These are phyloP conservation scores for Cercospora nicotianae DNA, from an alignment of 2,329 filamentous ascomycete genomes.

Conservation along the genomic window DNA sequence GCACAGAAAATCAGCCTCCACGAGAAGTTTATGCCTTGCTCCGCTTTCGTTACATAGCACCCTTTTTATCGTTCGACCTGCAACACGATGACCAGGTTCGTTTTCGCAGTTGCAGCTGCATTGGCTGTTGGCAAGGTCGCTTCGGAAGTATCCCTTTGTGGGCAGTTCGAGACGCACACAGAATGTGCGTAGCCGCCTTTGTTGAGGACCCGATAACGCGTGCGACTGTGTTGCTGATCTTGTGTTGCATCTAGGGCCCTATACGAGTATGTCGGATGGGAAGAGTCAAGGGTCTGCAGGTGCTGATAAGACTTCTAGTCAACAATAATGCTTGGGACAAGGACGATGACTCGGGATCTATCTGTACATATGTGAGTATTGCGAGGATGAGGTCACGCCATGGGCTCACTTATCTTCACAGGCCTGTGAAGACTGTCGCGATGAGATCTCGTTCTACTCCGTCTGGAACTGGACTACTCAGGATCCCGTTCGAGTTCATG, in stretches of 20 bases:
- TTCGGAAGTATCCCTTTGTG: constrained; percentile 18
- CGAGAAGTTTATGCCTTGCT: constrained; percentile 15
- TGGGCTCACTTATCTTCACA: background rate
- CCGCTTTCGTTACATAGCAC: constrained; percentile 7
- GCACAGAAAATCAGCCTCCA: constrained; percentile 17
- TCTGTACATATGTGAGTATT: constrained; percentile 21
- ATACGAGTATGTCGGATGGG: constrained; percentile 1
- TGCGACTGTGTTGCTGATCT: background rate
- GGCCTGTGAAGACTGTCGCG: constrained; percentile 10
- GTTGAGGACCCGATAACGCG: background rate
- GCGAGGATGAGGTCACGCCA: background rate
- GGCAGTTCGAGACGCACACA: constrained; percentile 14
- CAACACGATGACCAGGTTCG: constrained; percentile 17
- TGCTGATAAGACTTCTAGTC: constrained; percentile 8
- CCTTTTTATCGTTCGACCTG: constrained; percentile 16
- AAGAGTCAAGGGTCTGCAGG: background rate
- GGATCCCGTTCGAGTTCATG: constrained; percentile 17
- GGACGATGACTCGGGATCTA: constrained; percentile 16
- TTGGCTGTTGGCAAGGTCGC: constrained; percentile 3
- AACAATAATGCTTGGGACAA: constrained; percentile 27
- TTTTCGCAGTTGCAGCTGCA: background rate
- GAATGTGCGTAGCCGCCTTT: constrained; percentile 2
- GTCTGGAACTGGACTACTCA: constrained; percentile 22
- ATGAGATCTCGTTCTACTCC: constrained; percentile 13
- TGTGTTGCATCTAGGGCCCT: constrained; percentile 11